Conservation (phyloP, 768 basidiomycete genomes). For the Mycena polygramma region DNA sequence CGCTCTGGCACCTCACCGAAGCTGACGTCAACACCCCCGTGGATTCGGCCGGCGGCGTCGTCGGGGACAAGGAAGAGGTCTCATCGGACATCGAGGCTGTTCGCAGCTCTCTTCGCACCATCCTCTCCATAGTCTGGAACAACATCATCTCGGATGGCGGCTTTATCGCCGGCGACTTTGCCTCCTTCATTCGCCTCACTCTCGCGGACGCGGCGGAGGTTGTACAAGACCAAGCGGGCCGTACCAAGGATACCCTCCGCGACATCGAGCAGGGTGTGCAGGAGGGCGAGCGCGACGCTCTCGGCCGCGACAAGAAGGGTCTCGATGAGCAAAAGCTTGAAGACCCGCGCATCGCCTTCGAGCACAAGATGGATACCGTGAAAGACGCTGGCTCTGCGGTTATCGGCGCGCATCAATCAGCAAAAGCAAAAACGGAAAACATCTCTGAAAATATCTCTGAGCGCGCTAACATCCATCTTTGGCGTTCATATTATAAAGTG, state of each 20-base stretch:
- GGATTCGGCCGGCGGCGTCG: background rate
- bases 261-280: conserved; percentile 69
- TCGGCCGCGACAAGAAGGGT: conserved; percentile 65
- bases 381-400: conserved; percentile 68
- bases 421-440: conserved; percentile 57
- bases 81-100: conserved; percentile 21
- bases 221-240: conserved; percentile 64
- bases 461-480: conserved; percentile 55
- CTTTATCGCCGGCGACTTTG: conserved; percentile 68
- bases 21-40: conserved; percentile 46
- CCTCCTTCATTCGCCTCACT: conserved; percentile 72
- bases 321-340: conserved; percentile 55
- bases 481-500: conserved; percentile 67
- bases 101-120: conserved; percentile 24
- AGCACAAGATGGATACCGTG: conserved; percentile 74
- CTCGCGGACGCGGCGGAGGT: conserved; percentile 76
- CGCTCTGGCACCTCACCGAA: conserved; percentile 61
- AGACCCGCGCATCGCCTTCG: conserved; percentile 66
- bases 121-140: conserved; percentile 34
- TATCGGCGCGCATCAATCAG: conserved; percentile 65
- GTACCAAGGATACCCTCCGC: conserved; percentile 67
- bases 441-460: conserved; percentile 58
- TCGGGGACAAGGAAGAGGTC: conserved; percentile 2
- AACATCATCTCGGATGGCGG: conserved; percentile 64
- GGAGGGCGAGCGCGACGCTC: conserved; percentile 67